Base-by-base conservation (phyloP, 2,329 filamentous ascomycete genomes). In the Amauroascus verrucosus region DNA sequence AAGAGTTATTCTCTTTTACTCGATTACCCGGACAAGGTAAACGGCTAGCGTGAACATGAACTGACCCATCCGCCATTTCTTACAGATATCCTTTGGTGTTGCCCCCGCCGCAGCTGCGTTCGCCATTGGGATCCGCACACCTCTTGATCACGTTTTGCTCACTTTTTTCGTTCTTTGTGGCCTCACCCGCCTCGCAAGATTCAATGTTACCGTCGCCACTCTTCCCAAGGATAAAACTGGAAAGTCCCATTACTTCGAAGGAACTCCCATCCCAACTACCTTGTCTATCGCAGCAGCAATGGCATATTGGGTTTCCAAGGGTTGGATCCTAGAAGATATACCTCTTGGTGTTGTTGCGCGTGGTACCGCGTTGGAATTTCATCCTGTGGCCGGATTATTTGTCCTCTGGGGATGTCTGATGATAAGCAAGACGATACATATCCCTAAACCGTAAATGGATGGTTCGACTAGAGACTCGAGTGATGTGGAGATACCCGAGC, bases 161-260 rank as follows among this genome's bases (percentile, higher is more conserved):
- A 77, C 85, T 54, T 88, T 91, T 72, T 98, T 97, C 71, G 89
- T 97, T 43, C 85, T 98, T 49, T 94, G 88, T 71, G 93, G 93
- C 54, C 82, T 98, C 45, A 95, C 90, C 2, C 84, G 93, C 48
- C 82, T 98, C 9, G 93, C 93, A 44, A 86, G 93, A 60, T 98
- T 98, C 82, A 98, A 98, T 70, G 93, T 98, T 49, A 97, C 93
- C 9, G 90, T 93, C 35, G 79, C 83, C 33, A 83, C 84, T 61
- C 80, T 98, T 11, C 93, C 93, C 58, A 96, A 97, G 72, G 93
- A 98, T 67, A 85, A 83, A 47, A 81, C 80, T 0, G 93, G 93
- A 61, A 98, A 98, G 75, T 88, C 86, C 56, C 81, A 86, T 65
- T 98, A 95, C 73, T 98, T 98, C 62, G 93, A 98, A 73, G 93